phyloP scores from a whole-genome alignment of 2,329 filamentous ascomycete genomes.

The Fusarium abutilonis region DNA sequence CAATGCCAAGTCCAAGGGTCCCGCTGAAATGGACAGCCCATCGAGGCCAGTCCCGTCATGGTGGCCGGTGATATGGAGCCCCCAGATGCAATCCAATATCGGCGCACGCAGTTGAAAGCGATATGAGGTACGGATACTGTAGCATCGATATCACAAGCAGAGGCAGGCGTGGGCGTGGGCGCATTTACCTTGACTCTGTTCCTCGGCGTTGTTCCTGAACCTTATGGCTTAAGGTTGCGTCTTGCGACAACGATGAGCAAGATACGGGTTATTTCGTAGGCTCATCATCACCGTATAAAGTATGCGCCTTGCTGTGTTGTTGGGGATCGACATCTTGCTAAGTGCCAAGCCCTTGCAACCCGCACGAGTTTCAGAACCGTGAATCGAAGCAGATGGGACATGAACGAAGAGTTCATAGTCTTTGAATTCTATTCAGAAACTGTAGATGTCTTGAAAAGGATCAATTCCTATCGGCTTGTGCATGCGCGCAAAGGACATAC shows the following conservation, averaged over 20 bases:
- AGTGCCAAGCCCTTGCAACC: constrained; percentile 32
- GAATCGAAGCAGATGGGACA: constrained; percentile 17
- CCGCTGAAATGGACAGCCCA: constrained; percentile 34
- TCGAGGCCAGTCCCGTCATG: constrained; percentile 24
- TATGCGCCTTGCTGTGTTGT: constrained; percentile 35
- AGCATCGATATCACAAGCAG: neutral
- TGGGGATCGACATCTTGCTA: constrained; percentile 37
- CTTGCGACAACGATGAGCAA: constrained; percentile 31
- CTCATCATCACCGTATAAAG: constrained; percentile 38
- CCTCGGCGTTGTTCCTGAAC: constrained; percentile 17
- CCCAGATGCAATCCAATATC: constrained; percentile 12
- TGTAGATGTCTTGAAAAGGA: neutral
- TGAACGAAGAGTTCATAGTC: constrained; percentile 3
- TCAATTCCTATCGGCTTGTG: neutral
- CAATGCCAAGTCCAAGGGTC: constrained; percentile 23
- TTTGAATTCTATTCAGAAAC: constrained; percentile 5
- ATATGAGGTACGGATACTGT: neutral
- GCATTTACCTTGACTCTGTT: constrained; percentile 26
- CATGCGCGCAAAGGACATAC: constrained; percentile 29
- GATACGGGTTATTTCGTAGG: constrained; percentile 24
- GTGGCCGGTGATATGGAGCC: constrained; percentile 22
- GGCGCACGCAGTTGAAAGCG: constrained; percentile 6
- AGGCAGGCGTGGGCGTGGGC: constrained; percentile 7
- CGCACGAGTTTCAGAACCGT: constrained; percentile 26
- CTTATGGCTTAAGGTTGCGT: constrained; percentile 19